A percentile compares a stretch with the other conserved stretches of the same genome.
phyloP scores from a whole-genome alignment of 2,329 filamentous ascomycete genomes.

The Dactylellina haptotyla region DNA sequence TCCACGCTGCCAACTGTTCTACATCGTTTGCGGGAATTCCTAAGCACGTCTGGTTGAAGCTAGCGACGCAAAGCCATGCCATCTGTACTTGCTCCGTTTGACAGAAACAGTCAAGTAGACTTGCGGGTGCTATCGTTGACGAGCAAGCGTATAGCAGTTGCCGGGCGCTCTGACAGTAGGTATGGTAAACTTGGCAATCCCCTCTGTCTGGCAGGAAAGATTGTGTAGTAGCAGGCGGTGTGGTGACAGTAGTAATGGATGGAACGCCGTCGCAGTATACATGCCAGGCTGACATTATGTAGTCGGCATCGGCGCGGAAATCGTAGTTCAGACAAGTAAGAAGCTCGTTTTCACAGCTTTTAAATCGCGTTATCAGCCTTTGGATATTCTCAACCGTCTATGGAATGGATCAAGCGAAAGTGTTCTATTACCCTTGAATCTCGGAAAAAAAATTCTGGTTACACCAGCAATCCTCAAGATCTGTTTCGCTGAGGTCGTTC shows the following conservation, averaged over 20 bases:
- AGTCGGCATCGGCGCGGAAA: background rate
- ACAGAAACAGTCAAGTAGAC: background rate
- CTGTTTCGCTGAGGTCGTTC: background rate
- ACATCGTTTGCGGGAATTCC: conserved; percentile 3
- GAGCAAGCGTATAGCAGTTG: background rate
- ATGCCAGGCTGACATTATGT: background rate
- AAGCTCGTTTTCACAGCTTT: conserved; percentile 15
- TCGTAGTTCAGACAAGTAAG: background rate
- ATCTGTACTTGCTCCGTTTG: background rate
- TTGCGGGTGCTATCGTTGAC: background rate
- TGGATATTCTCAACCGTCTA: background rate
- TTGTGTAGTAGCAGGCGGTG: background rate
- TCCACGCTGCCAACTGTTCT: background rate
- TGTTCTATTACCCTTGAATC: background rate
- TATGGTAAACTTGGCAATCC: background rate
- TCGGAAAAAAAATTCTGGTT: conserved; percentile 15
- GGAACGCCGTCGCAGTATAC: background rate
- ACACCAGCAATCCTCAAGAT: conserved; percentile 3
- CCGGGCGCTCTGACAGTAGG: background rate
- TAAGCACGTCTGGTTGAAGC: conserved; percentile 1
- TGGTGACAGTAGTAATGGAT: background rate
- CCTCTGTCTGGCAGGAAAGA: background rate
- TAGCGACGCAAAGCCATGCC: background rate
- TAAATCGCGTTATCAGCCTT: background rate
- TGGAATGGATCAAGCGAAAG: background rate